phyloP scores from a whole-genome alignment of 2,329 filamentous ascomycete genomes.

The Fusarium mundagurra region DNA sequence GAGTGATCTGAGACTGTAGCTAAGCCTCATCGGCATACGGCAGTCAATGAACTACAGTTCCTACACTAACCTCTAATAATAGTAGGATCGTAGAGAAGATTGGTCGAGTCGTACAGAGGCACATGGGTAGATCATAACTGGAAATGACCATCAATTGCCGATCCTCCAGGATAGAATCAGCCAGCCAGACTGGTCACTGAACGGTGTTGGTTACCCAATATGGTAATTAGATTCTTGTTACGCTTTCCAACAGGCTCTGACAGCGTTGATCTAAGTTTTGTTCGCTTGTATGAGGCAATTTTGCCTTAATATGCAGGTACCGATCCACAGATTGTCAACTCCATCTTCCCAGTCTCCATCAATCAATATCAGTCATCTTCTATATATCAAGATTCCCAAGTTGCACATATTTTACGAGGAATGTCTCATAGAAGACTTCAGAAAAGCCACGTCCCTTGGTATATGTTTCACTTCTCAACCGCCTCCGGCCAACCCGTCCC shows the following conservation, averaged over 20 bases:
- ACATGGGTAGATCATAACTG: background rate
- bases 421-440: background rate
- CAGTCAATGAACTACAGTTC: background rate
- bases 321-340: slow-evolving; percentile 4
- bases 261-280: background rate
- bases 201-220: slow-evolving; percentile 9
- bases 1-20: slow-evolving; percentile 6
- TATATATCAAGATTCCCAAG: background rate
- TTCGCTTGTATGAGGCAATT: slow-evolving; percentile 7
- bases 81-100: background rate
- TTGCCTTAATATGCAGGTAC: slow-evolving; percentile 10
- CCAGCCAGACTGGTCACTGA: slow-evolving; percentile 29
- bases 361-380: background rate
- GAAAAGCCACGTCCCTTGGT: background rate
- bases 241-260: background rate
- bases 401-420: background rate
- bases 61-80: background rate
- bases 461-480: slow-evolving; percentile 24
- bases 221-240: slow-evolving; percentile 3
- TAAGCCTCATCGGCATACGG: slow-evolving; percentile 16
- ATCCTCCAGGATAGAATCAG: slow-evolving; percentile 6
- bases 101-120: background rate
- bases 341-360: background rate
- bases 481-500: slow-evolving; percentile 13
- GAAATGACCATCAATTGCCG: slow-evolving; percentile 4